Conservation (phyloP, 805 yeast species). For the Suhomyces pyralidae region DNA sequence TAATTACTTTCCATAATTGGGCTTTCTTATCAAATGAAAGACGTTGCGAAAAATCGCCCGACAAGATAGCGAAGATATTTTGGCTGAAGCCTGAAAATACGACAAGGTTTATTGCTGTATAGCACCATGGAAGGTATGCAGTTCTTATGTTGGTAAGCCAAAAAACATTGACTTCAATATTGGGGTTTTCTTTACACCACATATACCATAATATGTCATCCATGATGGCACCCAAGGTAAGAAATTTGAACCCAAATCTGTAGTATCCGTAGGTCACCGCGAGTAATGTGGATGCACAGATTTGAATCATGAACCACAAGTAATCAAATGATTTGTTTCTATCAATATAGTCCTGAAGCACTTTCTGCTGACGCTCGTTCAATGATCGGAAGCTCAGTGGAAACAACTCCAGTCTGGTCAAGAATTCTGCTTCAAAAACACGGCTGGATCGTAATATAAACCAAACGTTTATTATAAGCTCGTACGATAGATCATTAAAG, state of each 20-base stretch:
- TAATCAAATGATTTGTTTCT: constrained; percentile 27
- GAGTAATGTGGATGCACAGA: constrained; percentile 22
- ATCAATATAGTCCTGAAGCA: constrained; percentile 14
- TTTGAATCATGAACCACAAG: constrained; percentile 24
- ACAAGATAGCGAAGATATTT: constrained; percentile 3
- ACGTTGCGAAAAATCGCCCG: neutral
- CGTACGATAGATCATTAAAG: constrained; percentile 25
- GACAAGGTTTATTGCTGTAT: constrained; percentile 5
- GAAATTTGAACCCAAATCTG: constrained; percentile 12
- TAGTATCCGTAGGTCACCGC: constrained; percentile 16
- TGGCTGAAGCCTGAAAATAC: constrained; percentile 1
- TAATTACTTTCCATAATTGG: constrained; percentile 7
- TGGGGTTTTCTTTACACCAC: constrained; percentile 47
- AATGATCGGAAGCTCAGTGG: constrained; percentile 15
- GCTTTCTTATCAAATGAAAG: neutral
- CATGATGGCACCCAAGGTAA: constrained; percentile 38
- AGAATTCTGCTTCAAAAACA: constrained; percentile 24
- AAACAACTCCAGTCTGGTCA: constrained; percentile 15
- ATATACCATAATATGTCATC: constrained; percentile 39
- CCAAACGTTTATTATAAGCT: constrained; percentile 18
- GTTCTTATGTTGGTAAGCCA: constrained; percentile 42
- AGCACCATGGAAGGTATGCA: constrained; percentile 39
- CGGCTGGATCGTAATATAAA: constrained; percentile 19
- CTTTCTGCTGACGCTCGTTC: constrained; percentile 14
- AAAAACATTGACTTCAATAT: constrained; percentile 35